Evolutionary conservation across 768 basidiomycete genomes (phyloP).

Genomic region (Cystoderma amianthinum): DNA sequence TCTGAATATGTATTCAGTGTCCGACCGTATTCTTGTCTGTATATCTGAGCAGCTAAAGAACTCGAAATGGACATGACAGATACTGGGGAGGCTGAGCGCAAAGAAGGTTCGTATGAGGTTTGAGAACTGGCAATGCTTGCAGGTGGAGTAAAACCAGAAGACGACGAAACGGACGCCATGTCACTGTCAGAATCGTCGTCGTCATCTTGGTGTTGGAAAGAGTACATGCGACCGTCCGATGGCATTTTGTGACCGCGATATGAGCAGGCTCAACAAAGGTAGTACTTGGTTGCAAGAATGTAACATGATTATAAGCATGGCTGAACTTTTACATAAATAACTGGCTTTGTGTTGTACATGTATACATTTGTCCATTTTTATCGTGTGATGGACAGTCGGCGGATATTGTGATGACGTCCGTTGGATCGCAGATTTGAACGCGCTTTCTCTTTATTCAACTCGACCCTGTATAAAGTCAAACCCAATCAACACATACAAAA

Average conservation of each 20-base stretch:
- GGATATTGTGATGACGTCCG: constrained; percentile 9
- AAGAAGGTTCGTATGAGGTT: constrained; percentile 52
- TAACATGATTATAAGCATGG: not conserved
- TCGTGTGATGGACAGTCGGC: constrained; percentile 15
- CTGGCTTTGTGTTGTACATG: too few relatives aligned
- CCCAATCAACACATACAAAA: too few relatives aligned
- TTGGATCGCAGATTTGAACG: not conserved
- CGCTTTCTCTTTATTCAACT: too few relatives aligned
- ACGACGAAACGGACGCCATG: constrained; percentile 33
- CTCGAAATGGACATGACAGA: constrained; percentile 67
- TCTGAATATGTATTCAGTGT: constrained; percentile 74
- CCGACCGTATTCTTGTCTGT: constrained; percentile 62
- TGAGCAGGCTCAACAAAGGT: not conserved
- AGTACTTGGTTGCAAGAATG: not conserved
- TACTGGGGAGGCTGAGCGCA: constrained; percentile 58
- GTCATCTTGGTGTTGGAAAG: constrained; percentile 11
- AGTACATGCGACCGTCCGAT: too few relatives aligned
- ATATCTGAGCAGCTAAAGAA: constrained; percentile 51
- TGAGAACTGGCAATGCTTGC: constrained; percentile 35
- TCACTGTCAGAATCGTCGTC: constrained; percentile 48
- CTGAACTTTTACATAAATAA: too few relatives aligned
- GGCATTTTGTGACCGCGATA: too few relatives aligned
- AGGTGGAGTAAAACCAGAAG: constrained; percentile 27
- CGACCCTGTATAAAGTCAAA: too few relatives aligned
- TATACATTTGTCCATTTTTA: not conserved